These are phyloP conservation scores for Paramecium tetraurelia DNA, from an alignment of 73 alveolate species.

Conservation along the genomic window DNA sequence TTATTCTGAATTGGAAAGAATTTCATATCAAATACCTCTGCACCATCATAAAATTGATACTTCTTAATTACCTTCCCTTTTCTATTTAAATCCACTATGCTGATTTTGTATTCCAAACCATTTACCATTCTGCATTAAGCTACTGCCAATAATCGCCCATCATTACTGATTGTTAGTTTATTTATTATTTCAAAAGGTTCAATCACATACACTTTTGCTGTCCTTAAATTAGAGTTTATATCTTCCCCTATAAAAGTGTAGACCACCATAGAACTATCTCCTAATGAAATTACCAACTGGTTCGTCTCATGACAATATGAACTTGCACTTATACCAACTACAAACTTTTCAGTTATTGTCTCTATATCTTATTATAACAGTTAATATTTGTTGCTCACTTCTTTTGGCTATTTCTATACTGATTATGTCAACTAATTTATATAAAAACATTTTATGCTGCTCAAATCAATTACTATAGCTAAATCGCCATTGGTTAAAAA, in stretches of 20 bases:
- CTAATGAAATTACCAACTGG: background rate
- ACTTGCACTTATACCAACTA: background rate
- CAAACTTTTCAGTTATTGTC: background rate
- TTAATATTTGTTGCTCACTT: background rate
- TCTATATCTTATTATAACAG: background rate
- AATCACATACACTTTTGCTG: background rate
- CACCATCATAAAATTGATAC: background rate
- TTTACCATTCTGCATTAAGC: background rate
- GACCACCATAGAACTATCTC: background rate
- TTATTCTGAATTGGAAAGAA: slow-evolving; percentile 10
- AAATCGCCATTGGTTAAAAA: slow-evolving; percentile 10
- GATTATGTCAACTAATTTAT: background rate
- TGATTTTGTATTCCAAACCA: background rate
- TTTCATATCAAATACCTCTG: background rate
- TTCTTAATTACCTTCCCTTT: slow-evolving; percentile 14
- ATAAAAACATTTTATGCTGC: background rate
- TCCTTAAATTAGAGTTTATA: background rate
- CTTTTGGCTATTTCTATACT: background rate
- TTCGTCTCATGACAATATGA: background rate
- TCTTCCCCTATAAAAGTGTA: background rate
- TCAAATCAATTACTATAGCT: background rate
- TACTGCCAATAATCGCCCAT: slow-evolving; percentile 41
- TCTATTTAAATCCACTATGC: slow-evolving; percentile 4
- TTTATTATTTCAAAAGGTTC: background rate
- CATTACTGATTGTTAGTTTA: slow-evolving; percentile 2